phyloP scores from a whole-genome alignment of 805 yeast genomes.

The Citeromyces matritensis region DNA sequence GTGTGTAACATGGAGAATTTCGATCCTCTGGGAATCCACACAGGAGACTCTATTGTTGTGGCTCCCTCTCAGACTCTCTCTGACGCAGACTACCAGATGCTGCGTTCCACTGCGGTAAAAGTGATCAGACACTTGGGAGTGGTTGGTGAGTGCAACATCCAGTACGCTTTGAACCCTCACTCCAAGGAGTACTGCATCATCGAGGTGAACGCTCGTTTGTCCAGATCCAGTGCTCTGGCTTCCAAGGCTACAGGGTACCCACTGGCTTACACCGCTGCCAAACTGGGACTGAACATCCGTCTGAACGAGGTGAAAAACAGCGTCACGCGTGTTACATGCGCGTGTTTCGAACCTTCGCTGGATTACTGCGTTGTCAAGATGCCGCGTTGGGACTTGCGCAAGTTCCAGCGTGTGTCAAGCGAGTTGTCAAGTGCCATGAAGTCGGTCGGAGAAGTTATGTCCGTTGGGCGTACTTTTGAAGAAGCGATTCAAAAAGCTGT shows the following conservation, averaged over 20 bases:
- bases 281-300: conserved; percentile 85
- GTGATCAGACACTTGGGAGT: conserved; percentile 96
- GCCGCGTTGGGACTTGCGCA: conserved; percentile 97
- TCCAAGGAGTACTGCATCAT: conserved; percentile 92
- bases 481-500: conserved; percentile 97
- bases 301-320: conserved; percentile 84
- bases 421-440: conserved; percentile 89
- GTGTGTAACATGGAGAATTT: conserved; percentile 99
- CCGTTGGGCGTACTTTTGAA: conserved; percentile 93
- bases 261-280: conserved; percentile 95
- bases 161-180: conserved; percentile 88
- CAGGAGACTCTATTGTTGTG: conserved; percentile 97
- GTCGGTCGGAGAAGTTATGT: conserved; percentile 98
- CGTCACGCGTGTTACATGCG: conserved; percentile 86
- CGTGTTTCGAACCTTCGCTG: conserved; percentile 94
- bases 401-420: conserved; percentile 84
- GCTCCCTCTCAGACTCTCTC: conserved; percentile 97
- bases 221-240: conserved; percentile 97
- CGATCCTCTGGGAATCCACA: conserved; percentile 96
- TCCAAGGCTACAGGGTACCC: conserved; percentile 99
- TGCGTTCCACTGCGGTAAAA: conserved; percentile 93
- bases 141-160: conserved; percentile 98
- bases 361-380: conserved; percentile 96
- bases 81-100: conserved; percentile 95
- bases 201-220: conserved; percentile 95